Percentiles rank a stretch among this genome's conserved stretches.
Conservation (phyloP, 176 grass and related monocot genomes). For the Oryza coarctata region DNA sequence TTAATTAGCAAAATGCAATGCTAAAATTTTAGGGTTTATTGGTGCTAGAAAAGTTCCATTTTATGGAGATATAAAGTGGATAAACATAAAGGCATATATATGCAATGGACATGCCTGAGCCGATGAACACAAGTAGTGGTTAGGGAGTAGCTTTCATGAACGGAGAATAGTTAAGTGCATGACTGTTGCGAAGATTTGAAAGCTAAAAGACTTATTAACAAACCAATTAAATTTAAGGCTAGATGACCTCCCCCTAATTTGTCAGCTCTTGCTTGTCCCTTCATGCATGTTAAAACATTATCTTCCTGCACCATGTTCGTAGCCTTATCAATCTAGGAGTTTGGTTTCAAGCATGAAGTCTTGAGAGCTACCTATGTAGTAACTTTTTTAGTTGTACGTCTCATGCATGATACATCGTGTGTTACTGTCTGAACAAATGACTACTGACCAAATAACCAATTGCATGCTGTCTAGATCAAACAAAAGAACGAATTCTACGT, state of each 20-base stretch:
- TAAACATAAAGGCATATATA: background rate
- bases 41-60: background rate
- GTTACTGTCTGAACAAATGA: conserved; percentile 32
- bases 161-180: conserved; percentile 38
- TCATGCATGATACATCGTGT: conserved; percentile 9
- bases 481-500: conserved; percentile 12
- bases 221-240: conserved; percentile 25
- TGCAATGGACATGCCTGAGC: conserved; percentile 22
- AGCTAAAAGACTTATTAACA: conserved; percentile 31
- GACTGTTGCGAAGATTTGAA: conserved; percentile 45
- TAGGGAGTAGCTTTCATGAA: conserved; percentile 51
- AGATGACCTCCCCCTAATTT: conserved; percentile 2
- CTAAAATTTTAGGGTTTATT: background rate
- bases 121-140: conserved; percentile 33
- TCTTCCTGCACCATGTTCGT: conserved; percentile 36
- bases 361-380: conserved; percentile 35
- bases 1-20: background rate
- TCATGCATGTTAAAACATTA: conserved; percentile 21
- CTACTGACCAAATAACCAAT: conserved; percentile 8
- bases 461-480: background rate
- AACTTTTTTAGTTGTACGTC: conserved; percentile 21
- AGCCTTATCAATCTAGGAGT: conserved; percentile 17
- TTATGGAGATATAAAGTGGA: conserved; percentile 21
- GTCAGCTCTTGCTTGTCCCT: conserved; percentile 28
- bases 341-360: conserved; percentile 34